Conservation (phyloP, 2,329 filamentous ascomycete species). For the Pseudogymnoascus sp. region DNA sequence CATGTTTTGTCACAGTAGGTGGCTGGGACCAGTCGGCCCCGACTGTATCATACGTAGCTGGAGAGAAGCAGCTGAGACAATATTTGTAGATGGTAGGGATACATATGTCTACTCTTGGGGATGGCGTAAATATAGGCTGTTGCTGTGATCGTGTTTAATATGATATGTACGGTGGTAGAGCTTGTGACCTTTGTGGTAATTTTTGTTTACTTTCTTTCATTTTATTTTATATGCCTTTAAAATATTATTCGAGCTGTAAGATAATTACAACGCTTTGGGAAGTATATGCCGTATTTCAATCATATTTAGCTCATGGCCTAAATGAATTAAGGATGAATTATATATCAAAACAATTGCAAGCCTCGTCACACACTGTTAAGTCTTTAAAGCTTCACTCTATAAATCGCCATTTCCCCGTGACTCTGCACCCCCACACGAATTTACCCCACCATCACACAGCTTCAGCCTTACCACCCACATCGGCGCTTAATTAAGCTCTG, state of each 20-base stretch:
- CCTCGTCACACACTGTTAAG: no score
- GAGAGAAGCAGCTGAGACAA: neutral
- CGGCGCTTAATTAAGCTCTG: neutral
- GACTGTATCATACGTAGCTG: conserved; percentile 1
- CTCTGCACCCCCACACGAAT: neutral
- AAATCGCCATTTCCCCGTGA: neutral
- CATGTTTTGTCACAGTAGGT: neutral
- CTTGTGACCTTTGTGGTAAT: neutral
- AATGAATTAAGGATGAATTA: neutral
- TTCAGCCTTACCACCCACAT: conserved; percentile 3
- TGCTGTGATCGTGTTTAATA: neutral
- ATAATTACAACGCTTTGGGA: neutral
- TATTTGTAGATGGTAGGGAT: conserved; percentile 4
- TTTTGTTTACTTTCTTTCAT: neutral
- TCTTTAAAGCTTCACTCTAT: no score
- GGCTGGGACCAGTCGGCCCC: neutral
- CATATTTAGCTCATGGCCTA: neutral
- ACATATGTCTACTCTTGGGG: neutral
- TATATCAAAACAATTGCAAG: neutral
- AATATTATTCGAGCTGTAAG: neutral
- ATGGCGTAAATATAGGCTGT: neutral
- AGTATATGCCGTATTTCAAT: neutral
- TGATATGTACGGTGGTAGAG: neutral
- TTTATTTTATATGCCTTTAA: neutral
- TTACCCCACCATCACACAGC: conserved; percentile 4